Base-by-base conservation (phyloP, 352 stramenopile genomes). In the Globisporangium okanoganense region DNA sequence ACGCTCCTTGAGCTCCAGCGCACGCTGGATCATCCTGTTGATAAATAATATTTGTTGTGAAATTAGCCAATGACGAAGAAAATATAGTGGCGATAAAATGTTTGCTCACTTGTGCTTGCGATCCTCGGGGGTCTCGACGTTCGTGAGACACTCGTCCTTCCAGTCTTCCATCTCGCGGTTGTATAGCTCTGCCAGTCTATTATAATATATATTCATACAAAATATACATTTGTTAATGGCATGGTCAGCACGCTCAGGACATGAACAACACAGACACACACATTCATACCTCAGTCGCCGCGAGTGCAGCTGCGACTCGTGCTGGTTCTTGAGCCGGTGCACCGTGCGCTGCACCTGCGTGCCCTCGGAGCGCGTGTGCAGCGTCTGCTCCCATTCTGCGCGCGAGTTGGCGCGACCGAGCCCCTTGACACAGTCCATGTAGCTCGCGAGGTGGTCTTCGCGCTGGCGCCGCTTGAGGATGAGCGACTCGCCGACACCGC, bases 101-200 rank as follows among this genome's bases (percentile, higher is more conserved):
- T 24, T 25, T 13, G 57, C 70, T 10, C 61, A 92, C 82, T 88
- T 90, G 54, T 85, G 72, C 58, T 94, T 94, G 58, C 84, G 72
- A 22, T 92, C 82, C 38, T 94, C 84, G 6, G 76, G 78, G 0
- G 84, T 91, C 76, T 94, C 84, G 31, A 90, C 69, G 51, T 90
- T 90, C 14, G 71, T 67, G 16, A 91, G 53, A 61, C 76, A 92
- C 36, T 67, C 72, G 24, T 79, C 64, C 65, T 79, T 82, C 84
- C 84, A 94, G 69, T 72, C 49, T 18, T 88, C 82, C 76, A 90
- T 87, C 70, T 94, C 84, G 31, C 73, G 58, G 36, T 90, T 92
- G 52, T 90, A 92, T 24, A 94, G 54, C 29, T 90, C 75, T 1
- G 82, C 78, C 22, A 92, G 67, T 60, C 82, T 91, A 51, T 31